phyloP scores from a whole-genome alignment of 2,329 filamentous ascomycete genomes.

The Myriosclerotinia curreyana region DNA sequence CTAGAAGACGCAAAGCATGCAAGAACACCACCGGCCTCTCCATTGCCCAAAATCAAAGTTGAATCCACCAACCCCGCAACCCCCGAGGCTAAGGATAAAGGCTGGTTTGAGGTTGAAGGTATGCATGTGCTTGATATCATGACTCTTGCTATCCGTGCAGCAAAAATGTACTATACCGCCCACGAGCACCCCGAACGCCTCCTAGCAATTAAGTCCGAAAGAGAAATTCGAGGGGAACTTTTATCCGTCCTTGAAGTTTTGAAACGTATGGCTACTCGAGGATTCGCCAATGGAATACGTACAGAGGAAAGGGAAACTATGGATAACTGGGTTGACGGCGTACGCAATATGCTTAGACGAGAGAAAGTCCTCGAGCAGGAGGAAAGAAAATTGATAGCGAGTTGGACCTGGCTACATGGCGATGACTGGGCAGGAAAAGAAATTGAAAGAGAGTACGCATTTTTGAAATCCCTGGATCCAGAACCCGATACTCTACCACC shows the following conservation, averaged over 20 bases:
- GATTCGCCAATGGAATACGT: slow-evolving; percentile 79
- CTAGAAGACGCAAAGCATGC: slow-evolving; percentile 56
- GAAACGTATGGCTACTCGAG: slow-evolving; percentile 84
- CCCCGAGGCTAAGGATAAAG: slow-evolving; percentile 43
- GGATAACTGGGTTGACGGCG: slow-evolving; percentile 72
- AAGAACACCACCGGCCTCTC: slow-evolving; percentile 30
- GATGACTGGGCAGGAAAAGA: slow-evolving; percentile 70
- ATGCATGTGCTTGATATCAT: slow-evolving; percentile 89
- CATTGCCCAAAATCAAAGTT: slow-evolving; percentile 26
- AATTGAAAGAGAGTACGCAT: slow-evolving; percentile 75
- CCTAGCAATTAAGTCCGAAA: slow-evolving; percentile 83
- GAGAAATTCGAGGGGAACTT: slow-evolving; percentile 77
- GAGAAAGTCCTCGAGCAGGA: slow-evolving; percentile 75
- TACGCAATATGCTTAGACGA: slow-evolving; percentile 70
- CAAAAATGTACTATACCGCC: slow-evolving; percentile 93
- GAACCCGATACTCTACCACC: slow-evolving; percentile 59
- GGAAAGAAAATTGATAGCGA: slow-evolving; percentile 62
- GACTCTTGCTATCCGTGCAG: slow-evolving; percentile 91
- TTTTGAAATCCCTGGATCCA: slow-evolving; percentile 72
- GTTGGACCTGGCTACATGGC: slow-evolving; percentile 76
- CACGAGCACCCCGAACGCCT: slow-evolving; percentile 84
- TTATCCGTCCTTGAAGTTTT: slow-evolving; percentile 85
- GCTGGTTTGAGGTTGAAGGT: slow-evolving; percentile 84
- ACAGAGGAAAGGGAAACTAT: slow-evolving; percentile 76
- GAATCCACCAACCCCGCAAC: slow-evolving; percentile 33